phyloP scores from a whole-genome alignment of 2,329 filamentous ascomycete genomes.

The Colletotrichum liriopes region DNA sequence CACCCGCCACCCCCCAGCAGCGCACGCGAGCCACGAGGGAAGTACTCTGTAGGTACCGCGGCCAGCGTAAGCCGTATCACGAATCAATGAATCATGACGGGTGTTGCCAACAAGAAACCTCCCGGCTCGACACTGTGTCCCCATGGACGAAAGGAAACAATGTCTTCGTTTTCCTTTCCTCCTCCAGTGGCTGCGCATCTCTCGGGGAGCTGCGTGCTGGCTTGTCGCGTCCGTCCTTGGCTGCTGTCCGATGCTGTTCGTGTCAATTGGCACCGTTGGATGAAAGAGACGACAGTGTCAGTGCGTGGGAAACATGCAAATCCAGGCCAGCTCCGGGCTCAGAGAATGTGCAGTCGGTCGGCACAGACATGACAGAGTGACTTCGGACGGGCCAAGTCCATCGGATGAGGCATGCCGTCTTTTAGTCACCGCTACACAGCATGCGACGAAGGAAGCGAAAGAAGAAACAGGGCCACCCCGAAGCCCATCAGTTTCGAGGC shows the following conservation, averaged over 20 bases:
- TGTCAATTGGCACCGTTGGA: not conserved
- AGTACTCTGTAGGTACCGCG: not conserved
- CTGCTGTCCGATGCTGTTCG: not conserved
- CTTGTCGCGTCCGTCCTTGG: not conserved
- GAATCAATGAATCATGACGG: slow-evolving; percentile 18
- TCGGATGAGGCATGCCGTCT: slow-evolving; percentile 27
- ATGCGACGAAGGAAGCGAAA: slow-evolving; percentile 1
- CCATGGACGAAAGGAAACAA: no score
- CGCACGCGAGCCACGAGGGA: slow-evolving; percentile 11
- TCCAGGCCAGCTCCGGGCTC: not conserved
- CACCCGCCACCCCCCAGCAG: slow-evolving; percentile 4
- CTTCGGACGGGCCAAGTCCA: slow-evolving; percentile 19
- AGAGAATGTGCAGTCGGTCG: not conserved
- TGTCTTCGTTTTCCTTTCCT: no score
- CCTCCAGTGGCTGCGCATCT: not conserved
- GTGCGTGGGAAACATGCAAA: not conserved
- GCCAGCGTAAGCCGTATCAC: no score
- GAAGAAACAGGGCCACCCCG: not conserved
- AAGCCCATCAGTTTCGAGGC: not conserved
- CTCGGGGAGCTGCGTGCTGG: not conserved
- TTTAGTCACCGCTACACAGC: not conserved
- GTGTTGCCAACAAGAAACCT: not conserved
- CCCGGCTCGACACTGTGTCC: not conserved
- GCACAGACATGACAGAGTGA: not conserved
- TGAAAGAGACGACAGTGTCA: slow-evolving; percentile 5